These are phyloP conservation scores for Fonsecaea pedrosoi DNA, from an alignment of 2,329 filamentous ascomycete species.

Conservation along the genomic window DNA sequence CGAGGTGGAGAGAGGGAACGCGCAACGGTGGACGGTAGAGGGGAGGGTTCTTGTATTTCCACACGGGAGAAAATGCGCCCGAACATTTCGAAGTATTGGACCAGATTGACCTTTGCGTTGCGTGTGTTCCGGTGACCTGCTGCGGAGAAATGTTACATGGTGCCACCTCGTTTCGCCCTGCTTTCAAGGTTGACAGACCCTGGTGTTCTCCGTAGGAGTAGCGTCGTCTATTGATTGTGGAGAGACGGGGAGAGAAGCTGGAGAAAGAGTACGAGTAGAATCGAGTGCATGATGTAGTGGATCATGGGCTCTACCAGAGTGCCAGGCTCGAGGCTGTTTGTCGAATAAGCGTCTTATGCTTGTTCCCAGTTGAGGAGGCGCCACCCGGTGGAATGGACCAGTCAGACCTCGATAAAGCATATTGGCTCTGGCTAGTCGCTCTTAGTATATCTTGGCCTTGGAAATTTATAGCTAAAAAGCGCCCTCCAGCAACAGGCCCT, in stretches of 20 bases:
- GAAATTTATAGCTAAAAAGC: background rate
- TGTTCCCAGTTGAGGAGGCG: background rate
- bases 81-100: constrained; percentile 8
- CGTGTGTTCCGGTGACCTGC: constrained; percentile 11
- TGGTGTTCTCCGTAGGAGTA: background rate
- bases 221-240: background rate
- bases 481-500: background rate
- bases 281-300: constrained; percentile 4
- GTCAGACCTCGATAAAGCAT: background rate
- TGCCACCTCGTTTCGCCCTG: background rate
- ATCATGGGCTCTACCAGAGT: too few species aligned
- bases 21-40: background rate
- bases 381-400: constrained; percentile 6
- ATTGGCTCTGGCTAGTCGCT: background rate
- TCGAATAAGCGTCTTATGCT: constrained; percentile 14
- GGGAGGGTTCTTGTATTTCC: constrained; percentile 16
- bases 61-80: background rate
- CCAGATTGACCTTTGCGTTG: background rate
- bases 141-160: constrained; percentile 25
- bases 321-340: background rate
- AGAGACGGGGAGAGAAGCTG: background rate
- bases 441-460: background rate
- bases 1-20: background rate
- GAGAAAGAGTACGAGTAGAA: background rate
- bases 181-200: constrained; percentile 8